Evolutionary conservation across 192 early-diverging fungal species (phyloP).

Genomic region (Entomortierella beljakovae): DNA sequence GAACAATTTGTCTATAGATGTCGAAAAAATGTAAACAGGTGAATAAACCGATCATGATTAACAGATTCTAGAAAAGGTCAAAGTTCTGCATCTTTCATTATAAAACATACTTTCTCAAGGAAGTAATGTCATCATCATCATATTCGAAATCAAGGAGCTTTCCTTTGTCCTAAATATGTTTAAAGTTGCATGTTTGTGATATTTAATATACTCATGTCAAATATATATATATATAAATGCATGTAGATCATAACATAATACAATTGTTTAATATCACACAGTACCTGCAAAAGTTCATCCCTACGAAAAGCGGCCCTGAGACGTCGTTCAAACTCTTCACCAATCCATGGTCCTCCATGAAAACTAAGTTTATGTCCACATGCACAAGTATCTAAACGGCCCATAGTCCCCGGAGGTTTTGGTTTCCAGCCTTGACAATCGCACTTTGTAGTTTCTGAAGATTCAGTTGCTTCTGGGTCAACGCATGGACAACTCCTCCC

Average conservation of each 20-base stretch:
- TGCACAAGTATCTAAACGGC: slow-evolving; percentile 51
- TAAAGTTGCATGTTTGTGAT: slow-evolving; percentile 4
- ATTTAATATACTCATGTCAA: no score
- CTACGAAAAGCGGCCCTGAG: slow-evolving; percentile 62
- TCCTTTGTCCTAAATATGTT: slow-evolving; percentile 61
- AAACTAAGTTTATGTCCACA: slow-evolving; percentile 60
- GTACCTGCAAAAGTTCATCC: slow-evolving; percentile 61
- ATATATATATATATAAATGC: no score
- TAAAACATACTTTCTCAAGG: slow-evolving; percentile 56
- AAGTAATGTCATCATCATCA: slow-evolving; percentile 60
- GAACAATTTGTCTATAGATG: slow-evolving; percentile 51
- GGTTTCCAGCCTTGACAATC: slow-evolving; percentile 64
- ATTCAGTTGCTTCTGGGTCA: neutral
- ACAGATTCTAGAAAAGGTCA: neutral
- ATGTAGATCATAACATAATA: no score
- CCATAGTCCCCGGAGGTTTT: slow-evolving; percentile 35
- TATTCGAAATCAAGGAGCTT: slow-evolving; percentile 65
- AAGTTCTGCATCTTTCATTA: neutral
- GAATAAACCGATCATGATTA: neutral
- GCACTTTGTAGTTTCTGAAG: slow-evolving; percentile 25
- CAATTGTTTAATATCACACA: neutral
- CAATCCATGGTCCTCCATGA: slow-evolving; percentile 58
- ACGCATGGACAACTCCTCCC: slow-evolving; percentile 62
- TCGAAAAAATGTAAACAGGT: neutral
- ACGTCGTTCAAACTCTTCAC: slow-evolving; percentile 60